These are phyloP conservation scores for Ophiostoma montium DNA, from an alignment of 2,329 filamentous ascomycete species.

Conservation along the genomic window DNA sequence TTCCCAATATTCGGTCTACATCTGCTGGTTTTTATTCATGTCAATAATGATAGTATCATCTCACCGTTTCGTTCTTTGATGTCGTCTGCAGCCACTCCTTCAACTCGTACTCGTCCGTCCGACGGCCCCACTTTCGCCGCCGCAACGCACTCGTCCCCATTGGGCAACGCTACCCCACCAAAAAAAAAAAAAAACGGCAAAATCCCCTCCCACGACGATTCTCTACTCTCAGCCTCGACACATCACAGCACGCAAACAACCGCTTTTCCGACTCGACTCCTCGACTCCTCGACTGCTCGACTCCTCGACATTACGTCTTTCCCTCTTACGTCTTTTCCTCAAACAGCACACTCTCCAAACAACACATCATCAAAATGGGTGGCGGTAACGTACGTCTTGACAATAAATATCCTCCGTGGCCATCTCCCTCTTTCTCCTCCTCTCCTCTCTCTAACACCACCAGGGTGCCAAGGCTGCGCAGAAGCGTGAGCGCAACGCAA, in stretches of 20 bases:
- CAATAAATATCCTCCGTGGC: too few relatives aligned
- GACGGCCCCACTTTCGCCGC: neutral
- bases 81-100: too few relatives aligned
- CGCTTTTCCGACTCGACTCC: neutral
- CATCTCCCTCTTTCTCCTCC: neutral
- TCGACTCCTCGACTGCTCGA: neutral
- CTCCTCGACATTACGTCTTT: neutral
- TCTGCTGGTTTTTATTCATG: too few relatives aligned
- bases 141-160: too few relatives aligned
- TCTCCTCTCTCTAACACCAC: neutral
- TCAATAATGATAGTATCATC: too few relatives aligned
- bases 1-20: too few relatives aligned
- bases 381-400: constrained; percentile 22
- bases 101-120: too few relatives aligned
- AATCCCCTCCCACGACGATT: neutral
- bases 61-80: too few relatives aligned
- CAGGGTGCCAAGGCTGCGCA: constrained; percentile 31
- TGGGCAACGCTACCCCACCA: neutral
- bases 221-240: neutral
- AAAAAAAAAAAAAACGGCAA: neutral
- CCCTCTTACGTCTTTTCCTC: neutral
- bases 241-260: neutral
- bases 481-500: constrained; percentile 59
- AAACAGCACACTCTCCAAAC: neutral
- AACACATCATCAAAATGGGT: constrained; percentile 16